Percentiles rank a stretch among this genome's conserved stretches.
Evolutionary conservation across 1,284 basidiomycete genomes (phyloP).

Genomic region (Singerocomus rubriflavus): DNA sequence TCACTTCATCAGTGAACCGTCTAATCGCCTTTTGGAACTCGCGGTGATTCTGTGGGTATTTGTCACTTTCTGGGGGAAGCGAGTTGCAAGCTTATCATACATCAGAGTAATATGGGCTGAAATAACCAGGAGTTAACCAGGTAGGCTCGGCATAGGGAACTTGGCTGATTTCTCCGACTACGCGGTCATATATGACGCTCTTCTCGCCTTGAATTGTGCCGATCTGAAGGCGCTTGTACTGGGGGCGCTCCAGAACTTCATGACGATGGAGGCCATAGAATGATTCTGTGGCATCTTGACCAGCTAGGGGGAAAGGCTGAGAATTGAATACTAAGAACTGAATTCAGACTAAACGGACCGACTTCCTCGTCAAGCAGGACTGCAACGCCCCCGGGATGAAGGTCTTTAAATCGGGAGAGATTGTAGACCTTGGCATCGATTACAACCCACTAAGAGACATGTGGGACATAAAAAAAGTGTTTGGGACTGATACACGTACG

Average conservation of each 20-base stretch:
- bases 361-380: conserved; percentile 74
- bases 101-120: conserved; percentile 70
- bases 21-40: conserved; percentile 44
- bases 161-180: conserved; percentile 48
- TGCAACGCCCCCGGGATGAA: conserved; percentile 81
- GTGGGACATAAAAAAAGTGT: not conserved
- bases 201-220: conserved; percentile 56
- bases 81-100: conserved; percentile 25
- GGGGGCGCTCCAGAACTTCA: conserved; percentile 63
- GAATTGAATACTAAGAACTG: not conserved
- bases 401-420: conserved; percentile 68
- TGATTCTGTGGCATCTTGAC: conserved; percentile 67
- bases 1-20: conserved; percentile 42
- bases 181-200: conserved; percentile 43
- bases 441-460: conserved; percentile 68
- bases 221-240: conserved; percentile 58
- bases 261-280: conserved; percentile 73
- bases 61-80: not conserved
- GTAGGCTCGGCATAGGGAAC: conserved; percentile 74
- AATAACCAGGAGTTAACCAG: conserved; percentile 62
- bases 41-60: conserved; percentile 38
- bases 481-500: conserved; percentile 30
- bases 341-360: conserved; percentile 44
- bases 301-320: conserved; percentile 38
- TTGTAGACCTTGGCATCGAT: conserved; percentile 84